These are phyloP conservation scores for Albophoma yamanashiensis DNA, from an alignment of 2,329 filamentous ascomycete genomes.

Conservation along the genomic window DNA sequence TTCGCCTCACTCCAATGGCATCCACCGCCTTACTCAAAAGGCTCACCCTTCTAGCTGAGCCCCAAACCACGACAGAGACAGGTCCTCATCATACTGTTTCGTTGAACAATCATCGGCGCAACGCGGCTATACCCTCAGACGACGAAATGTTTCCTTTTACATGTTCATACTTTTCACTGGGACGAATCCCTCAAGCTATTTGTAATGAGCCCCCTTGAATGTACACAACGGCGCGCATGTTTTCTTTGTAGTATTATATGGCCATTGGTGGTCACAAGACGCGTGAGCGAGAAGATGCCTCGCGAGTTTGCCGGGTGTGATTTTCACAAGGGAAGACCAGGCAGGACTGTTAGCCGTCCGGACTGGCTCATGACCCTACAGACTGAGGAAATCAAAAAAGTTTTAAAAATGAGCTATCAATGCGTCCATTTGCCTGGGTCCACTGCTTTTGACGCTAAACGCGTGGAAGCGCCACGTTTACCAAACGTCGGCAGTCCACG, in stretches of 20 bases:
- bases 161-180: constrained; percentile 9
- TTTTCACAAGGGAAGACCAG: constrained; percentile 6
- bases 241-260: constrained; percentile 11
- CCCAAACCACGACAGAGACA: neutral
- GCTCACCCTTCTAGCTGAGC: neutral
- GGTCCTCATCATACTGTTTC: neutral
- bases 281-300: constrained; percentile 4
- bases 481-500: neutral
- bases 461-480: neutral
- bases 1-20: neutral
- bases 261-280: neutral
- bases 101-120: constrained; percentile 2
- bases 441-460: neutral
- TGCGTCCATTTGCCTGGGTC: neutral
- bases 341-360: neutral
- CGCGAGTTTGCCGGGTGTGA: constrained; percentile 8
- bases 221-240: constrained; percentile 4
- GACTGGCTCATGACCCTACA: constrained; percentile 3
- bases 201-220: constrained; percentile 7
- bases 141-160: constrained; percentile 11
- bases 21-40: neutral
- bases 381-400: constrained; percentile 1
- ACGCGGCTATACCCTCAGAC: constrained; percentile 14
- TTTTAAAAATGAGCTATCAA: neutral
- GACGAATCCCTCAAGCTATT: constrained; percentile 4